phyloP scores from a whole-genome alignment of 345 rosid species.

The Boechera retrofracta region DNA sequence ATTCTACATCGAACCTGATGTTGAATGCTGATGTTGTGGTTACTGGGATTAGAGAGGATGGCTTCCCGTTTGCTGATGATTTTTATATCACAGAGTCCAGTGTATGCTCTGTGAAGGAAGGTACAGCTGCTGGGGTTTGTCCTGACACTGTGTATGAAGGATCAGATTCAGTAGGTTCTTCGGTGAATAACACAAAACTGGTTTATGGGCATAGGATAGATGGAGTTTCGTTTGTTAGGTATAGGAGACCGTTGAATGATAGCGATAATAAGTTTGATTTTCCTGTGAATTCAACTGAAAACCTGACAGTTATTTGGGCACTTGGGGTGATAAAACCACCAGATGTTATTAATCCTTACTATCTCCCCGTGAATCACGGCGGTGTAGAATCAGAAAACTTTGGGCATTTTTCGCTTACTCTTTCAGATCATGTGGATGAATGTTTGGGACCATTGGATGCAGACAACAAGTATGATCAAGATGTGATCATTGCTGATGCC shows the following conservation, averaged over 20 bases:
- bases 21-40: slow-evolving; percentile 80
- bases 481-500: slow-evolving; percentile 48
- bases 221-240: slow-evolving; percentile 91
- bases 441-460: slow-evolving; percentile 50
- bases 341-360: slow-evolving; percentile 70
- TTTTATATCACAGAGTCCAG: slow-evolving; percentile 69
- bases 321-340: slow-evolving; percentile 91
- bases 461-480: slow-evolving; percentile 47
- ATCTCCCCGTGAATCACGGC: slow-evolving; percentile 92
- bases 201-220: slow-evolving; percentile 93
- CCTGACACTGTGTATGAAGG: slow-evolving; percentile 72
- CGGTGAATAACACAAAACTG: slow-evolving; percentile 69
- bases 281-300: slow-evolving; percentile 61
- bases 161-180: slow-evolving; percentile 47
- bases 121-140: slow-evolving; percentile 78
- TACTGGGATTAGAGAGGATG: slow-evolving; percentile 75
- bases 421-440: slow-evolving; percentile 43
- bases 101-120: slow-evolving; percentile 69
- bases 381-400: slow-evolving; percentile 49
- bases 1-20: slow-evolving; percentile 59
- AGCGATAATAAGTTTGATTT: slow-evolving; percentile 75
- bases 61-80: slow-evolving; percentile 84
- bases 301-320: slow-evolving; percentile 83
- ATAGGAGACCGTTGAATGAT: slow-evolving; percentile 62
- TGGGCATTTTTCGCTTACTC: slow-evolving; percentile 46